phyloP scores from a whole-genome alignment of 768 basidiomycete species.

The Royoungia palumana region DNA sequence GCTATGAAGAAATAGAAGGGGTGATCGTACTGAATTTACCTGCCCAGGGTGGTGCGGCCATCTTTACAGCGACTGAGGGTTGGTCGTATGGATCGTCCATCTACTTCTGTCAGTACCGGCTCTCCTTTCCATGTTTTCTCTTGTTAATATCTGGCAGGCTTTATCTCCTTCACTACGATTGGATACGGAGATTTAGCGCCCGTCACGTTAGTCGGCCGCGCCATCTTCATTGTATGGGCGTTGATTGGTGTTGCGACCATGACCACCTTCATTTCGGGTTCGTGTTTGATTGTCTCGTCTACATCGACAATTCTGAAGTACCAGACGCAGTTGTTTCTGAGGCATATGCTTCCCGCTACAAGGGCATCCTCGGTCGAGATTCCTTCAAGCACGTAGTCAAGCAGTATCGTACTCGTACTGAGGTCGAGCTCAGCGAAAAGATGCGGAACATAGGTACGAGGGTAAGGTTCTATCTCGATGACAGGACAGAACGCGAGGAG shows the following conservation, averaged over 20 bases:
- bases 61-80: conserved; percentile 65
- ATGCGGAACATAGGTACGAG: conserved; percentile 1
- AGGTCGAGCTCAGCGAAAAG: conserved; percentile 14
- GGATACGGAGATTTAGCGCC: conserved; percentile 70
- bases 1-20: conserved; percentile 13
- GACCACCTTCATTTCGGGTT: conserved; percentile 72
- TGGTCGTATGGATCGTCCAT: conserved; percentile 63
- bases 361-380: conserved; percentile 47
- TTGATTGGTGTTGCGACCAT: conserved; percentile 71
- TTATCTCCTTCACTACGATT: conserved; percentile 69
- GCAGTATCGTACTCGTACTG: conserved; percentile 37
- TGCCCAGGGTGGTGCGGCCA: conserved; percentile 57
- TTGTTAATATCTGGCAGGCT: conserved; percentile 41
- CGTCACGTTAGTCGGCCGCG: conserved; percentile 62
- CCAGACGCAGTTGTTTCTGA: conserved; percentile 56
- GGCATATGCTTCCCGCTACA: conserved; percentile 61
- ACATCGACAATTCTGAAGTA: neutral
- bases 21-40: neutral
- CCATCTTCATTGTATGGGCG: conserved; percentile 78
- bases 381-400: conserved; percentile 46
- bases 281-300: conserved; percentile 9
- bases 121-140: neutral
- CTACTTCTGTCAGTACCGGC: conserved; percentile 64
- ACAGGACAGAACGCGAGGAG: neutral
- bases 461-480: neutral